Evolutionary conservation across 805 yeast genomes (phyloP), one percentile per base, ranked within the genome.

Genomic region (Wickerhamiella australiensis): DNA sequence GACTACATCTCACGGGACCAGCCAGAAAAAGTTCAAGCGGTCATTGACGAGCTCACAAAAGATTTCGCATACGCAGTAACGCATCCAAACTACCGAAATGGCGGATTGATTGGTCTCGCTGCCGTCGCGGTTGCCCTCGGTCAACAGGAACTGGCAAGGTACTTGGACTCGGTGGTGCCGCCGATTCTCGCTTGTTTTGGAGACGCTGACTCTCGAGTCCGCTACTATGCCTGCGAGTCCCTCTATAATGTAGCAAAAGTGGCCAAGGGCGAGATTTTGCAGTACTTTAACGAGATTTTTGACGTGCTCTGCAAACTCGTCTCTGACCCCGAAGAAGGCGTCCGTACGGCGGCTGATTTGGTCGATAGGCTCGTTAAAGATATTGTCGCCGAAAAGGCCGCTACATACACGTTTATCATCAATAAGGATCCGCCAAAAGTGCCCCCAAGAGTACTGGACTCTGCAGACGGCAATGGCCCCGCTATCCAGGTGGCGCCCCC

Each of bases 161-260:
- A 85, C 59, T 66, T 92, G 45, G 92, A 85, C 52, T 84, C 79
- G 48, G 87, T 92, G 51, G 78, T 92, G 54, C 92, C 85, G 53
- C 96, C 98, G 0, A 95, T 92, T 12, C 70, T 92, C 57, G 90
- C 96, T 0, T 90, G 96, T 52, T 92, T 92, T 64, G 90, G 94
- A 46, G 98, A 92, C 61, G 95, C 92, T 53, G 96, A 92, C 63
- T 90, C 95, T n/a, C 77, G 94, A 56, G 98, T 92, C 7, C 73
- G 98, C 49, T 92, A 92, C 60, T 92, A 87, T 64, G 96, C 98
- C 0, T 92, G 97, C 68, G 98, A 92, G 61, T 82, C 94, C 44
- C 71, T 92, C 53, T 92, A 92, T 66, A 92, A 92, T 65, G 88
- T 92, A 42, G 95, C 97, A 43, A 92, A 92, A 61, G 94, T 92